These are phyloP conservation scores for Ogataea trehalophila DNA, from an alignment of 805 yeast species.

Conservation along the genomic window DNA sequence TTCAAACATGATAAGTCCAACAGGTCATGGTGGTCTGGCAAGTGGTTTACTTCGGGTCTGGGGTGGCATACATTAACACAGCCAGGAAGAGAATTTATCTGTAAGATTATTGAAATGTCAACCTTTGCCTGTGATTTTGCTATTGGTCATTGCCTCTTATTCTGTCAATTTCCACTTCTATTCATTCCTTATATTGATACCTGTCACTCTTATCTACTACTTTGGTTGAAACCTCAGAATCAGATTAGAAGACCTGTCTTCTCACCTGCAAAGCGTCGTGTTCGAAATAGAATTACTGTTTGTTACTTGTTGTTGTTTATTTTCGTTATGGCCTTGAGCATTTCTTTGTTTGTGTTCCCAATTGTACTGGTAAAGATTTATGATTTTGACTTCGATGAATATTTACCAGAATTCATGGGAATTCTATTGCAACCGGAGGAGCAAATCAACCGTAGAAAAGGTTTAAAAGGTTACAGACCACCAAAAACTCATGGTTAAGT, in stretches of 20 bases:
- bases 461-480: slow-evolving; percentile 30
- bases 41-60: slow-evolving; percentile 57
- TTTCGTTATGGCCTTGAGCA: slow-evolving; percentile 24
- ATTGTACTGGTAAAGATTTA: slow-evolving; percentile 30
- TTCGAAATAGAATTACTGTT: slow-evolving; percentile 31
- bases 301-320: slow-evolving; percentile 35
- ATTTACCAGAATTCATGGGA: slow-evolving; percentile 35
- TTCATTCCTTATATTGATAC: slow-evolving; percentile 60
- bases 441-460: slow-evolving; percentile 28
- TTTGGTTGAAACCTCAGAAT: slow-evolving; percentile 52
- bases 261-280: slow-evolving; percentile 36
- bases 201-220: slow-evolving; percentile 60
- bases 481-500: slow-evolving; percentile 17
- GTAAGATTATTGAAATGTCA: slow-evolving; percentile 63
- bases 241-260: slow-evolving; percentile 46
- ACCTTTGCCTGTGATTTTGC: slow-evolving; percentile 61
- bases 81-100: slow-evolving; percentile 58
- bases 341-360: slow-evolving; percentile 37
- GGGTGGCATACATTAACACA: slow-evolving; percentile 60
- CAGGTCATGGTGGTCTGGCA: slow-evolving; percentile 77
- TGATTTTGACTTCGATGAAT: slow-evolving; percentile 35
- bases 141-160: slow-evolving; percentile 53
- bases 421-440: slow-evolving; percentile 42
- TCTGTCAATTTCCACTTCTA: slow-evolving; percentile 55
- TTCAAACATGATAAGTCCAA: slow-evolving; percentile 55